Conservation (phyloP, 1,139 yeast genomes). For the Hanseniaspora sp. region DNA sequence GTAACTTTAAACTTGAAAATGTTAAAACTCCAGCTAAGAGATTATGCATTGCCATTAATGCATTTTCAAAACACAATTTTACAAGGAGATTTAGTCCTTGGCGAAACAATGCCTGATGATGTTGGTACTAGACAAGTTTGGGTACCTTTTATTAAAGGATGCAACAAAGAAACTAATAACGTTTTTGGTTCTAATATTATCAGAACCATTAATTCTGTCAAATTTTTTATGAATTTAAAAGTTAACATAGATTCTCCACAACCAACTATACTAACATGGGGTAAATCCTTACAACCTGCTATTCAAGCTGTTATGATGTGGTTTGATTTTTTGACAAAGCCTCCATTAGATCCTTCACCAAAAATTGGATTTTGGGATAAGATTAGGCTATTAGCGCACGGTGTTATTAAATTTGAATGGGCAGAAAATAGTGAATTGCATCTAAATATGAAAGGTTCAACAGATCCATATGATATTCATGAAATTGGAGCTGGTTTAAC, state of each 20-base stretch:
- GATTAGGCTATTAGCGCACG: conserved; percentile 44
- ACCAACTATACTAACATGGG: conserved; percentile 73
- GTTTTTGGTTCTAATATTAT: conserved; percentile 51
- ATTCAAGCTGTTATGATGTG: conserved; percentile 64
- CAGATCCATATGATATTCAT: conserved; percentile 57
- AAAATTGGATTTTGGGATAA: conserved; percentile 69
- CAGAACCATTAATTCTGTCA: conserved; percentile 46
- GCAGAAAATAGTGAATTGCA: conserved; percentile 25
- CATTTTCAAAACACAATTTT: conserved; percentile 34
- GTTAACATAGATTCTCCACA: conserved; percentile 41
- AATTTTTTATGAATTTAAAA: conserved; percentile 50
- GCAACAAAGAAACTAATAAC: conserved; percentile 33
- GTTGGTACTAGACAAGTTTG: conserved; percentile 41
- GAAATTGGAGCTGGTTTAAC: conserved; percentile 70
- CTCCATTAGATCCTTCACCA: conserved; percentile 69
- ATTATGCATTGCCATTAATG: conserved; percentile 44
- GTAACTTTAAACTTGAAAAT: conserved; percentile 34
- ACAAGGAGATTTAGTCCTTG: conserved; percentile 41
- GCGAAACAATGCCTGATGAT: conserved; percentile 38
- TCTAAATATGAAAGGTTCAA: conserved; percentile 41
- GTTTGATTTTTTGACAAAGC: conserved; percentile 69
- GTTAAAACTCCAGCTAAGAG: conserved; percentile 46
- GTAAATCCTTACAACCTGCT: conserved; percentile 68
- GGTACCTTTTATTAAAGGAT: conserved; percentile 45
- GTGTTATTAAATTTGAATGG: conserved; percentile 39